Evolutionary conservation across 1,284 basidiomycete genomes (phyloP).

Genomic region (Ganoderma lingzhi): DNA sequence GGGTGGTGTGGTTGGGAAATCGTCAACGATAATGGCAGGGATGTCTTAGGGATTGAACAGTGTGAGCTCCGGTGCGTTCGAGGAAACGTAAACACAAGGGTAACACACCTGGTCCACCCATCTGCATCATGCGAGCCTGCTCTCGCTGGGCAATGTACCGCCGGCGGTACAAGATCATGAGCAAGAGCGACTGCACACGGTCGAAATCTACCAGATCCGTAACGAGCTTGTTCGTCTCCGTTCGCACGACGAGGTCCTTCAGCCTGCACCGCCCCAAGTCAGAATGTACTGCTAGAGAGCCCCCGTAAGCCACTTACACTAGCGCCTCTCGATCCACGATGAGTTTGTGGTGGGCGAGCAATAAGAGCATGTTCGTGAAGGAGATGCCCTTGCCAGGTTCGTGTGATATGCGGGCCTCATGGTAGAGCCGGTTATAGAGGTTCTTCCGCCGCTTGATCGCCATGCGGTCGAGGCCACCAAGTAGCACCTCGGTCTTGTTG

Average conservation of each 20-base stretch:
- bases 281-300: background rate
- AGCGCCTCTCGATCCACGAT: conserved; percentile 90
- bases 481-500: conserved; percentile 61
- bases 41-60: conserved; percentile 52
- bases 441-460: conserved; percentile 72
- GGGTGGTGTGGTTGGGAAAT: conserved; percentile 59
- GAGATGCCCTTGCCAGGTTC: conserved; percentile 84
- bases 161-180: conserved; percentile 78
- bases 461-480: conserved; percentile 72
- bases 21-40: conserved; percentile 73
- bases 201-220: conserved; percentile 87
- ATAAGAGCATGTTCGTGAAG: conserved; percentile 90
- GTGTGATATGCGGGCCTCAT: conserved; percentile 84
- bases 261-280: conserved; percentile 55
- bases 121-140: conserved; percentile 44
- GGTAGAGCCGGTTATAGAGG: conserved; percentile 80
- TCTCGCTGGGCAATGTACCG: conserved; percentile 65
- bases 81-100: background rate
- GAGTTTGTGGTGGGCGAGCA: conserved; percentile 92
- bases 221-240: conserved; percentile 82
- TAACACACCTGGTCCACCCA: conserved; percentile 43
- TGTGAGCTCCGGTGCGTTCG: background rate
- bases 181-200: conserved; percentile 80
- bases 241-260: conserved; percentile 81
- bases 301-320: conserved; percentile 63